These are phyloP conservation scores for Tricholomella constricta DNA, from an alignment of 768 basidiomycete genomes.

Conservation along the genomic window DNA sequence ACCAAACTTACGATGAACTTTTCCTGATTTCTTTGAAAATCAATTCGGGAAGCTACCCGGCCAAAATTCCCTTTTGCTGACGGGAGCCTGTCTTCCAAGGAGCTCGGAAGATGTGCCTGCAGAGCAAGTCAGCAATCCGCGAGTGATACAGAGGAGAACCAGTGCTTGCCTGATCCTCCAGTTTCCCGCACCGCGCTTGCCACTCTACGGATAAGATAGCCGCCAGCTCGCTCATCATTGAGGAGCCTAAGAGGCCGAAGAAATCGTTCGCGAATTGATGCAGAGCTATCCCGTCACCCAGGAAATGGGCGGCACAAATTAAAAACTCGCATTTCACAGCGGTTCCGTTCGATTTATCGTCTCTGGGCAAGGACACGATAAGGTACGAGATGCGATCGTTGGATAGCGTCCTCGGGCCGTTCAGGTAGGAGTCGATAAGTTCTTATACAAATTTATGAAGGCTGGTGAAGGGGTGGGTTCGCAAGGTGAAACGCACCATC, in stretches of 20 bases:
- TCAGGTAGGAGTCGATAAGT: slow-evolving; percentile 70
- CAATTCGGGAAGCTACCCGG: slow-evolving; percentile 50
- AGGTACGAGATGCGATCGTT: slow-evolving; percentile 67
- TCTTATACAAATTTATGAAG: no score
- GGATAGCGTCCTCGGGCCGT: slow-evolving; percentile 75
- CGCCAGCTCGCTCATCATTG: slow-evolving; percentile 29
- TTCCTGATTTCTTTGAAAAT: slow-evolving; percentile 54
- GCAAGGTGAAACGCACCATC: slow-evolving; percentile 44
- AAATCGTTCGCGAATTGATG: slow-evolving; percentile 84
- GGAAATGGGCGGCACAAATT: slow-evolving; percentile 77
- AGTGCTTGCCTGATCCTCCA: slow-evolving; percentile 19
- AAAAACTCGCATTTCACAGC: slow-evolving; percentile 56
- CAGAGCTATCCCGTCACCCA: slow-evolving; percentile 87
- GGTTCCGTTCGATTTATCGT: slow-evolving; percentile 8
- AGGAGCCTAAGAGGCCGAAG: slow-evolving; percentile 59
- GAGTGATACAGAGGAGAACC: not conserved
- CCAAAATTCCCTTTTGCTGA: slow-evolving; percentile 37
- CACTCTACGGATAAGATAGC: slow-evolving; percentile 36
- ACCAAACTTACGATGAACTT: slow-evolving; percentile 51
- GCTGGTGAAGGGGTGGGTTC: no score
- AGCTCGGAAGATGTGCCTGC: slow-evolving; percentile 30
- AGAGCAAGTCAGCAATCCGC: not conserved
- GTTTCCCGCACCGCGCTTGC: slow-evolving; percentile 24
- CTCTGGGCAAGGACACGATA: slow-evolving; percentile 35
- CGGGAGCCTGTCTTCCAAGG: slow-evolving; percentile 55